Evolutionary conservation across 306 rosid species (phyloP).

Genomic region (Sechiopsis laciniata): DNA sequence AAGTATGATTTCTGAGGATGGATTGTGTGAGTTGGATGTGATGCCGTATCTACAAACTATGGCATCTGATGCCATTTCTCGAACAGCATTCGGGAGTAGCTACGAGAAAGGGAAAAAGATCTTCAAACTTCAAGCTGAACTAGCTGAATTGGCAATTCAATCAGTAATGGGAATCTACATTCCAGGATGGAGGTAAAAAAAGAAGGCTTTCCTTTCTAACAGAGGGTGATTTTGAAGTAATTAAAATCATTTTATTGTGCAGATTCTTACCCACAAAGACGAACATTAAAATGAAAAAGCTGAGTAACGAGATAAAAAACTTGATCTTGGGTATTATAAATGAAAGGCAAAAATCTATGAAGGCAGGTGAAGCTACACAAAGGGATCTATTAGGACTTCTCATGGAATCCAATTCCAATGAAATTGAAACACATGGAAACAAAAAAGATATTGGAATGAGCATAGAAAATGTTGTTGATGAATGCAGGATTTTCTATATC

Average conservation of each 20-base stretch:
- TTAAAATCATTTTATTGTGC: background rate
- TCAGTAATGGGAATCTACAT: background rate
- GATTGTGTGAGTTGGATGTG: background rate
- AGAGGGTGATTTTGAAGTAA: too few relatives aligned
- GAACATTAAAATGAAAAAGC: conserved; percentile 33
- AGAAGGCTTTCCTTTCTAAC: too few relatives aligned
- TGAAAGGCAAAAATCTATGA: conserved; percentile 26
- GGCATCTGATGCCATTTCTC: conserved; percentile 20
- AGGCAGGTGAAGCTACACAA: conserved; percentile 12
- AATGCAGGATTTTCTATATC: conserved; percentile 32
- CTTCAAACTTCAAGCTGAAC: conserved; percentile 32
- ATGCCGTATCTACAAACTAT: background rate
- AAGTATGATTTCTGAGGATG: background rate
- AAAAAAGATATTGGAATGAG: conserved; percentile 37
- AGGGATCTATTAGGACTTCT: conserved; percentile 26
- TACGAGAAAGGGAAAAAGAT: conserved; percentile 15
- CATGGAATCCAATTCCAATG: conserved; percentile 39
- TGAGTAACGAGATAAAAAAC: conserved; percentile 19
- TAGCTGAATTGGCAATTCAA: background rate
- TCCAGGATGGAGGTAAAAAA: conserved; percentile 40
- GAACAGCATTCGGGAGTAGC: conserved; percentile 44
- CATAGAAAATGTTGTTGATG: conserved; percentile 37
- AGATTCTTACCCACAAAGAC: conserved; percentile 22
- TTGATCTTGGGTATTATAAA: conserved; percentile 27
- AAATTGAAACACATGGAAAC: conserved; percentile 25